Conservation (phyloP, 2,329 filamentous ascomycete genomes). For the Sclerotinia borealis region DNA sequence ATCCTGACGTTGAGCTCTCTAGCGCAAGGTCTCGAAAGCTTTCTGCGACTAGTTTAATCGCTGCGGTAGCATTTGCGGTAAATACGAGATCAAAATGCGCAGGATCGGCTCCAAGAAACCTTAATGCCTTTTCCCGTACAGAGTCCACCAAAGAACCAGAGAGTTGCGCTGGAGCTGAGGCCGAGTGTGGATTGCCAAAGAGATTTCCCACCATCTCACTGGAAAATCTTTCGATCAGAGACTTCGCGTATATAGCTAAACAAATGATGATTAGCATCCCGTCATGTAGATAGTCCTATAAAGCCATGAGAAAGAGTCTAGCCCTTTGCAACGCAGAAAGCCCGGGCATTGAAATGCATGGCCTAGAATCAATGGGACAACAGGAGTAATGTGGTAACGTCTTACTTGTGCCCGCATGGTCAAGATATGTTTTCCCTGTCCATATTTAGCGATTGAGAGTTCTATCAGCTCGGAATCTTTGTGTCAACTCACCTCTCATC, state of each 20-base stretch:
- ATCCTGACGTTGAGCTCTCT: conserved; percentile 52
- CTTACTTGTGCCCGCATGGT: conserved; percentile 74
- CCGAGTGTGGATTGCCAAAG: conserved; percentile 88
- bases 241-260: conserved; percentile 62
- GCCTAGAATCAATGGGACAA: background rate
- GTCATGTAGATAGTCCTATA: background rate
- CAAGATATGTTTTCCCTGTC: conserved; percentile 73
- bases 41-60: conserved; percentile 78
- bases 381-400: background rate
- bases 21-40: conserved; percentile 60
- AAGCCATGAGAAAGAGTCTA: background rate
- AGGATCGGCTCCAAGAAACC: conserved; percentile 75
- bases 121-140: conserved; percentile 61
- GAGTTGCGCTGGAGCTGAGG: conserved; percentile 70
- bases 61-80: conserved; percentile 87
- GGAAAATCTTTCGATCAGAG: conserved; percentile 73
- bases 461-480: conserved; percentile 1
- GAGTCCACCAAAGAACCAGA: conserved; percentile 70
- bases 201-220: conserved; percentile 69
- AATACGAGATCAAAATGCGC: conserved; percentile 81
- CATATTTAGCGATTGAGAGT: conserved; percentile 1
- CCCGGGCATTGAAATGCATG: background rate
- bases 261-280: background rate
- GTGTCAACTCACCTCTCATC: conserved; percentile 48
- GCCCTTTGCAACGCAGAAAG: background rate